Percentiles rank a stretch among this genome's conserved stretches.
These are phyloP conservation scores for Sclerospora graminicola DNA, from an alignment of 352 stramenopile species.

Conservation along the genomic window DNA sequence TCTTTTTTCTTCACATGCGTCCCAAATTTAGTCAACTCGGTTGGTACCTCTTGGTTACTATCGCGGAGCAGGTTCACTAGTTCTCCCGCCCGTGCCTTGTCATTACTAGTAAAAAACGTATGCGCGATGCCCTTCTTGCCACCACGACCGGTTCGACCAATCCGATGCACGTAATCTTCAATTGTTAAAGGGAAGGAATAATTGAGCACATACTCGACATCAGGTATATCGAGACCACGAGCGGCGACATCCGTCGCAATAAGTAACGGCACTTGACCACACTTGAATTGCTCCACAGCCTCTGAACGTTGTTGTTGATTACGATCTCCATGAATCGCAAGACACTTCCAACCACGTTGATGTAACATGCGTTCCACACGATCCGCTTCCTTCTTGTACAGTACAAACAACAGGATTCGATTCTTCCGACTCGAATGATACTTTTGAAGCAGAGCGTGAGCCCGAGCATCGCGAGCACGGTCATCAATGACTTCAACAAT, in stretches of 20 bases:
- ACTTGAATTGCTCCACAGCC: conserved; percentile 93
- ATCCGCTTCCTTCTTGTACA: conserved; percentile 99
- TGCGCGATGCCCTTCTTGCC: conserved; percentile 92
- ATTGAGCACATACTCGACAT: conserved; percentile 96
- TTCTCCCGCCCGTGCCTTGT: conserved; percentile 94
- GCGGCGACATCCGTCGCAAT: conserved; percentile 96
- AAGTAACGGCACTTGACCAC: conserved; percentile 87
- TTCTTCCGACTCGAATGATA: conserved; percentile 89
- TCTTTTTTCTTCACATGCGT: conserved; percentile 99
- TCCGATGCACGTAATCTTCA: conserved; percentile 95
- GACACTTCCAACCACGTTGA: conserved; percentile 88
- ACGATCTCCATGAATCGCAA: conserved; percentile 95
- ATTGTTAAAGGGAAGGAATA: conserved; percentile 97
- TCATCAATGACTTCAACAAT: conserved; percentile 93
- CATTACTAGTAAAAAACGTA: conserved; percentile 96
- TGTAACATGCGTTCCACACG: conserved; percentile 90
- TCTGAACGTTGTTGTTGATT: conserved; percentile 85
- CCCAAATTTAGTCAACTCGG: conserved; percentile 95
- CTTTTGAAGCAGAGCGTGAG: conserved; percentile 89
- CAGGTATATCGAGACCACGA: conserved; percentile 94
- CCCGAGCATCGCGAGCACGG: conserved; percentile 71
- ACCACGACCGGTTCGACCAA: conserved; percentile 90
- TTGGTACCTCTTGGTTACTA: conserved; percentile 88
- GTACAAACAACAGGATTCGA: conserved; percentile 93
- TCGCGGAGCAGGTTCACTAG: conserved; percentile 94